These are phyloP conservation scores for Xylaria curta DNA, from an alignment of 495 filamentous ascomycete species.

Conservation along the genomic window DNA sequence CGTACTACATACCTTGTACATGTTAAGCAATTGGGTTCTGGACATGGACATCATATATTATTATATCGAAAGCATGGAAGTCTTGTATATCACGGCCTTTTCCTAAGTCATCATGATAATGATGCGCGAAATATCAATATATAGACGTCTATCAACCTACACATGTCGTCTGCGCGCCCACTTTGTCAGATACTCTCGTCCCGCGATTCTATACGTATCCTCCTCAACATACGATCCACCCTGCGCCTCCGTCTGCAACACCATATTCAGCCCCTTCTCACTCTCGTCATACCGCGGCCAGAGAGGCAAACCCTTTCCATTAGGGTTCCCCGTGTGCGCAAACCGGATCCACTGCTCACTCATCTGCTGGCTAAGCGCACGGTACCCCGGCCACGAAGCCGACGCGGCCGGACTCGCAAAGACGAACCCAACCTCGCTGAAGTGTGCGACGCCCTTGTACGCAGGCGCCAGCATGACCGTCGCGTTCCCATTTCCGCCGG, in stretches of 20 bases:
- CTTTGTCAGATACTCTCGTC: slow-evolving; percentile 43
- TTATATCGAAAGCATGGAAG: neutral
- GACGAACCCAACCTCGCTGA: slow-evolving; percentile 45
- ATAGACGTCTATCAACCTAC: slow-evolving; percentile 8
- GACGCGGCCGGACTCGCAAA: slow-evolving; percentile 42
- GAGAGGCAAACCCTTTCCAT: slow-evolving; percentile 32
- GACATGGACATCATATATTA: neutral
- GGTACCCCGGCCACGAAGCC: slow-evolving; percentile 41
- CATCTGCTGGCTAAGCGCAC: slow-evolving; percentile 35
- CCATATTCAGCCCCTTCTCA: slow-evolving; percentile 39
- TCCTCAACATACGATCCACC: slow-evolving; percentile 41
- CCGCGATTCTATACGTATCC: slow-evolving; percentile 42
- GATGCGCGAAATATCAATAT: neutral
- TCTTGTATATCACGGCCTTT: neutral
- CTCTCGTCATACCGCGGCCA: slow-evolving; percentile 42
- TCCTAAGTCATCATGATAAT: no score
- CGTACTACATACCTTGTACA: slow-evolving; percentile 4
- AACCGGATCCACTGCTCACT: slow-evolving; percentile 45
- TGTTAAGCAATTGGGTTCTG: neutral
- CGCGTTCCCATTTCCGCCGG: slow-evolving; percentile 8
- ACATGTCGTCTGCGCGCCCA: slow-evolving; percentile 47
- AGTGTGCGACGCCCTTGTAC: slow-evolving; percentile 44
- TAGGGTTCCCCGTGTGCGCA: slow-evolving; percentile 41
- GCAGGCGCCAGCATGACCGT: slow-evolving; percentile 36
- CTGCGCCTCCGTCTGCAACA: slow-evolving; percentile 44